These are phyloP conservation scores for Pythium brachiatum DNA, from an alignment of 352 stramenopile genomes.

Conservation along the genomic window DNA sequence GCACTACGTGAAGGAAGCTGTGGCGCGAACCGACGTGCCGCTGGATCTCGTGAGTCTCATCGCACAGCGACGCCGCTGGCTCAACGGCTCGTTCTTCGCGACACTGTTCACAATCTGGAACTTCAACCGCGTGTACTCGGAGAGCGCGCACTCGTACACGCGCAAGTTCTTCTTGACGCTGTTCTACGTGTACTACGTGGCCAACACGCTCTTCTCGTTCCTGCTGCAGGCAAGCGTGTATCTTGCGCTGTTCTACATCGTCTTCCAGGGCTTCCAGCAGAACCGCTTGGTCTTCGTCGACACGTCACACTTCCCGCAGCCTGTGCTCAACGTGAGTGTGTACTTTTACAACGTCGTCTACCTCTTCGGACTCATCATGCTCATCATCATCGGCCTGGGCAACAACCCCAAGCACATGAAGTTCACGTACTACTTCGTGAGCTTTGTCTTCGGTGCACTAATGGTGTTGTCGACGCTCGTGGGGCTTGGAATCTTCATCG, in stretches of 20 bases:
- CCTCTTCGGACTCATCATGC: conserved; percentile 73
- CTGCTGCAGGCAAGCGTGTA: conserved; percentile 83
- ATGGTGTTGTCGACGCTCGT: conserved; percentile 80
- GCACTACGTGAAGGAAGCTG: conserved; percentile 85
- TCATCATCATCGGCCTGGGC: conserved; percentile 82
- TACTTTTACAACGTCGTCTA: conserved; percentile 83
- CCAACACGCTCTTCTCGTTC: conserved; percentile 65
- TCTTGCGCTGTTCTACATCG: conserved; percentile 80
- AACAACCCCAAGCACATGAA: conserved; percentile 91
- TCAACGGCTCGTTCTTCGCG: conserved; percentile 85
- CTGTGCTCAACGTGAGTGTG: conserved; percentile 56
- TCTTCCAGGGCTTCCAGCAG: conserved; percentile 85
- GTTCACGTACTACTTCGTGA: conserved; percentile 81
- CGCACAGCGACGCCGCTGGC: conserved; percentile 77
- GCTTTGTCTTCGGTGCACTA: conserved; percentile 64
- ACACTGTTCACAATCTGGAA: conserved; percentile 89
- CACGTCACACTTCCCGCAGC: conserved; percentile 57
- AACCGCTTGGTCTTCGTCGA: conserved; percentile 79
- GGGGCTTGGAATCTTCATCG: conserved; percentile 73
- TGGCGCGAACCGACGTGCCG: conserved; percentile 83
- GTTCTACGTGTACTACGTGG: conserved; percentile 78
- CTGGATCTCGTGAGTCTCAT: conserved; percentile 78
- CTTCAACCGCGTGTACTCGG: conserved; percentile 78
- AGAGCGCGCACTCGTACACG: conserved; percentile 68
- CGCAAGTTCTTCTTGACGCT: conserved; percentile 69